These are phyloP conservation scores for Coelastrella sp. DNA, from an alignment of 139 green algal species.

Conservation along the genomic window DNA sequence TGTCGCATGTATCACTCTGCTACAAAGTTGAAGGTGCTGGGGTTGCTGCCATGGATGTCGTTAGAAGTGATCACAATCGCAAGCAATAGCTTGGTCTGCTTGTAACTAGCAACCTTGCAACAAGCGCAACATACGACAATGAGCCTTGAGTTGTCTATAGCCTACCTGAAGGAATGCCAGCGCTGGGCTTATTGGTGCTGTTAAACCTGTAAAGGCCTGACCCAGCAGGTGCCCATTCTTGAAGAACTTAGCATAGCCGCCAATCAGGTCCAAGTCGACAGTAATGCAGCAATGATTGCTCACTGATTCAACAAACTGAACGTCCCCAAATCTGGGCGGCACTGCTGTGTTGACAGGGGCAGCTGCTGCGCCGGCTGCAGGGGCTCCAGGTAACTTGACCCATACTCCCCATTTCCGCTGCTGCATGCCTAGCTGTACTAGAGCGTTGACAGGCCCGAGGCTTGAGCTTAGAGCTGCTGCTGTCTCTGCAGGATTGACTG, in stretches of 20 bases:
- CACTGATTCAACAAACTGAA: slow-evolving; percentile 57
- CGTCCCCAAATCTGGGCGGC: slow-evolving; percentile 51
- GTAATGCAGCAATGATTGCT: slow-evolving; percentile 72
- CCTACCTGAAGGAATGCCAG: slow-evolving; percentile 61
- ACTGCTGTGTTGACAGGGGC: neutral
- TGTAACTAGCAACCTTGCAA: neutral
- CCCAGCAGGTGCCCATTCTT: slow-evolving; percentile 69
- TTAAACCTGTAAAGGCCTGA: slow-evolving; percentile 63
- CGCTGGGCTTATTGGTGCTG: slow-evolving; percentile 57
- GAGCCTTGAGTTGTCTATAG: no score
- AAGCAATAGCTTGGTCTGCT: neutral
- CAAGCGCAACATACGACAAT: no score
- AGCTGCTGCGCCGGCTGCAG: neutral
- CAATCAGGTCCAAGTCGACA: slow-evolving; percentile 69
- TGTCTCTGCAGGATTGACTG: neutral
- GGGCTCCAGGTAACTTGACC: slow-evolving; percentile 53
- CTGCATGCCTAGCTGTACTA: slow-evolving; percentile 2
- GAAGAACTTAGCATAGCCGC: slow-evolving; percentile 70
- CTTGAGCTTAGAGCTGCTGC: neutral
- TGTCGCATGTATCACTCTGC: neutral
- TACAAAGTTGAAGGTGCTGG: neutral
- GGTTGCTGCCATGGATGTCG: neutral
- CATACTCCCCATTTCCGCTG: slow-evolving; percentile 61
- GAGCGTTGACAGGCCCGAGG: neutral
- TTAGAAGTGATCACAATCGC: neutral